A percentile compares a stretch with the other conserved stretches of the same genome.
phyloP scores from a whole-genome alignment of 495 filamentous ascomycete genomes.

The Aspergillus nanangensis region DNA sequence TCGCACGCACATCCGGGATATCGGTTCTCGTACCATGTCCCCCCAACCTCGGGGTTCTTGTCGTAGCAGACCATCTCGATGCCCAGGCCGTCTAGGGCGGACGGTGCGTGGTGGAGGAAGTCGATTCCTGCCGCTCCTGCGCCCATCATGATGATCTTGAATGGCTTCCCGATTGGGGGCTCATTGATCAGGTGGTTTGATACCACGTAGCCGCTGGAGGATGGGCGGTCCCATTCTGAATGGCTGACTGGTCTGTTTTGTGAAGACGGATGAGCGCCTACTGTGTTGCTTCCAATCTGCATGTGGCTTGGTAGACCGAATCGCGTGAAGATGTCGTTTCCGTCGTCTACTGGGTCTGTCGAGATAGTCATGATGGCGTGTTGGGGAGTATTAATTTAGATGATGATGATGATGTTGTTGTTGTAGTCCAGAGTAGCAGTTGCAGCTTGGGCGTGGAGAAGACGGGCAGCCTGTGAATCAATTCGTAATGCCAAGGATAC shows the following conservation, averaged over 20 bases:
- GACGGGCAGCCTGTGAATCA: too few relatives aligned
- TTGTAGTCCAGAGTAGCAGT: too few relatives aligned
- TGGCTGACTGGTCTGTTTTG: constrained; percentile 1
- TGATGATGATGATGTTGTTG: too few relatives aligned
- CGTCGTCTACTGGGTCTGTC: too few relatives aligned
- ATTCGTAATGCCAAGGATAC: too few relatives aligned
- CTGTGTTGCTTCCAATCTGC: constrained; percentile 5
- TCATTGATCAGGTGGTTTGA: constrained; percentile 7
- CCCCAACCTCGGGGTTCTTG: constrained; percentile 13
- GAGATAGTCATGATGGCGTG: too few relatives aligned
- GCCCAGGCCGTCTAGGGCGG: constrained; percentile 1
- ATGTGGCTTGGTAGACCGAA: too few relatives aligned
- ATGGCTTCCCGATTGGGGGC: constrained; percentile 1
- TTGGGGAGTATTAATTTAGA: too few relatives aligned
- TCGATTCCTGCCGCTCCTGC: constrained; percentile 11
- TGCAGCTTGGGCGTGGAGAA: too few relatives aligned
- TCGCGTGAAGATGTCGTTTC: too few relatives aligned
- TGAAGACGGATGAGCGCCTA: constrained; percentile 8
- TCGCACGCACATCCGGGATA: constrained; percentile 54
- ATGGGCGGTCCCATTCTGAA: constrained; percentile 9
- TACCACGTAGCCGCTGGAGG: constrained; percentile 3
- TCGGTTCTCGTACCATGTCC: constrained; percentile 52
- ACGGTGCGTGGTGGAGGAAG: constrained; percentile 7
- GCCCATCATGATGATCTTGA: constrained; percentile 9
- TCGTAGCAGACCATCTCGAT: constrained; percentile 9